phyloP scores from a whole-genome alignment of 768 basidiomycete species.

The Termitomyces sp. region DNA sequence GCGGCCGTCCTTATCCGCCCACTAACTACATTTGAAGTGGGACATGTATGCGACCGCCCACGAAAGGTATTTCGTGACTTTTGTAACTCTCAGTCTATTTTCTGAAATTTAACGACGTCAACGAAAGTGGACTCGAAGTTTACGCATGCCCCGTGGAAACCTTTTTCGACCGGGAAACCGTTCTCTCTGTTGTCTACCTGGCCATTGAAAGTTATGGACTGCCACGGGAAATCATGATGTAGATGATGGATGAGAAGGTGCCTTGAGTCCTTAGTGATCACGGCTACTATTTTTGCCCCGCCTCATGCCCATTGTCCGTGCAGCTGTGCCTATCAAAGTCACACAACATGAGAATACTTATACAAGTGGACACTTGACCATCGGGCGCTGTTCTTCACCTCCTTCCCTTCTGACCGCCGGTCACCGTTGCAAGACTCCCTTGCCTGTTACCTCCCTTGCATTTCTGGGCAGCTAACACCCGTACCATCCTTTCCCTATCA shows the following conservation, averaged over 20 bases:
- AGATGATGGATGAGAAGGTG: not conserved
- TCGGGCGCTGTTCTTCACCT: not conserved
- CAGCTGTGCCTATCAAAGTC: not conserved
- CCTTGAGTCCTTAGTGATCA: not conserved
- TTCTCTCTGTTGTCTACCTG: too few species aligned
- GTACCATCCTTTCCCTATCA: conserved; percentile 19
- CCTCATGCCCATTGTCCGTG: not conserved
- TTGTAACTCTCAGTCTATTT: not conserved
- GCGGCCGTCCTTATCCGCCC: not conserved
- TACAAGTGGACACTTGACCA: not conserved
- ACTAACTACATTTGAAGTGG: too few species aligned
- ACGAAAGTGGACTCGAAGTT: too few species aligned
- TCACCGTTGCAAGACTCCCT: not conserved
- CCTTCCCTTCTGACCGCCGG: not conserved
- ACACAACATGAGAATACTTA: not conserved
- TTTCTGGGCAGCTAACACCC: not conserved
- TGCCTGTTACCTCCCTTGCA: not conserved
- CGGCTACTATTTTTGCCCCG: not conserved
- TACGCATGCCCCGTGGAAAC: too few species aligned
- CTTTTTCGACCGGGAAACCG: too few species aligned
- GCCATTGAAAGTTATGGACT: not conserved
- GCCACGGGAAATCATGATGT: not conserved
- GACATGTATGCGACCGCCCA: not conserved
- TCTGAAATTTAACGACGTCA: not conserved
- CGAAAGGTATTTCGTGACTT: not conserved